These are phyloP conservation scores for Coniosporium apollinis DNA, from an alignment of 495 filamentous ascomycete genomes.

Conservation along the genomic window DNA sequence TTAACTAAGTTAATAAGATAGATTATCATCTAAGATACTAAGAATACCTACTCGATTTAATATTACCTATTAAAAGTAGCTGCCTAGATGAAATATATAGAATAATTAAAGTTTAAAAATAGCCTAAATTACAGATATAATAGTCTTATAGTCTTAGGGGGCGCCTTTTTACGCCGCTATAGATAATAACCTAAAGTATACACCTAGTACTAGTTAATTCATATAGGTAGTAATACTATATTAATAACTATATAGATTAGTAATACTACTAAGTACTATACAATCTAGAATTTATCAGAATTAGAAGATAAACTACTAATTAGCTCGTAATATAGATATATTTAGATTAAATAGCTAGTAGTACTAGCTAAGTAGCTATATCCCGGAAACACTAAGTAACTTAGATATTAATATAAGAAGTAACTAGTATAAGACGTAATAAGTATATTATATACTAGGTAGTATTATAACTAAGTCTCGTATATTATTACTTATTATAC, in stretches of 20 bases:
- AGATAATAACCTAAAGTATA: neutral
- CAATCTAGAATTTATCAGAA: neutral
- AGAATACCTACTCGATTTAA: neutral
- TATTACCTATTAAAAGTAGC: neutral
- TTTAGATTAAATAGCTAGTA: neutral
- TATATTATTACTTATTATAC: neutral
- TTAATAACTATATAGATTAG: neutral
- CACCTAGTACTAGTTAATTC: neutral
- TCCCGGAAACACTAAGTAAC: neutral
- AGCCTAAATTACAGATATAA: neutral
- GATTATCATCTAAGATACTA: neutral
- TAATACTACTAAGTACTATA: neutral
- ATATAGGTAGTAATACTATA: neutral
- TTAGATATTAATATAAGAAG: neutral
- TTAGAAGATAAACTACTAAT: neutral
- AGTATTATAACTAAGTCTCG: neutral
- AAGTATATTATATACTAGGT: neutral
- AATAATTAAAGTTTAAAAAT: neutral
- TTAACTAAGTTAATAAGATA: neutral
- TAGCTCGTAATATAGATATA: neutral
- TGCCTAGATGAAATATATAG: neutral
- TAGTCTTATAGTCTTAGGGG: neutral
- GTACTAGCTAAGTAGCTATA: neutral
- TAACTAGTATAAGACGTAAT: neutral
- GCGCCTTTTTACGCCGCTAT: neutral